These are phyloP conservation scores for Boletus reticuloceps DNA, from an alignment of 768 basidiomycete species.

Conservation along the genomic window DNA sequence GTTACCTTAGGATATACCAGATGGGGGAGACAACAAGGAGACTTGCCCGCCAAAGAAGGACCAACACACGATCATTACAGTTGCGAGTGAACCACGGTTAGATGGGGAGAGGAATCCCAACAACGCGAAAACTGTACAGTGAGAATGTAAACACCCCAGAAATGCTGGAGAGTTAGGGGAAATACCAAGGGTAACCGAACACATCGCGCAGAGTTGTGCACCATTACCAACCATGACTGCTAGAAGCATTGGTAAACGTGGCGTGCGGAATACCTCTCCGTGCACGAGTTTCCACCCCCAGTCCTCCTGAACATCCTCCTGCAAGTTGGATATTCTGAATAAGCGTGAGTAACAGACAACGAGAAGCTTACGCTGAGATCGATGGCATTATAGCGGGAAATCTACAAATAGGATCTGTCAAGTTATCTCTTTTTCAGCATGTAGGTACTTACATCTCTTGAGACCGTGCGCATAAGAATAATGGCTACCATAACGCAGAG, in stretches of 20 bases:
- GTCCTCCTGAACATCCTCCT: constrained; percentile 97
- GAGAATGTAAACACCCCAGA: constrained; percentile 2
- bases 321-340: background rate
- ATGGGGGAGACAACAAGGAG: background rate
- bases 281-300: constrained; percentile 99
- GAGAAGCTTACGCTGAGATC: constrained; percentile 71
- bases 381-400: constrained; percentile 83
- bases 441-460: constrained; percentile 66
- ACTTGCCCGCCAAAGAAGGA: constrained; percentile 83
- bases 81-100: constrained; percentile 91
- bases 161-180: background rate
- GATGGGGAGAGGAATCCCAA: constrained; percentile 94
- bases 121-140: constrained; percentile 73
- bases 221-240: constrained; percentile 85
- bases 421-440: background rate
- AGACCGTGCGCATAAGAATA: constrained; percentile 82
- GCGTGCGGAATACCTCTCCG: constrained; percentile 92
- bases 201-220: constrained; percentile 68
- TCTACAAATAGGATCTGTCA: constrained; percentile 8
- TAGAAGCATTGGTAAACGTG: constrained; percentile 70
- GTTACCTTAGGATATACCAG: background rate
- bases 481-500: constrained; percentile 92
- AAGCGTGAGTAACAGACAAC: background rate
- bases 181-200: constrained; percentile 78
- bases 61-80: constrained; percentile 69